phyloP scores from a whole-genome alignment of 163 green algal genomes.

The Chlorella variabilis region DNA sequence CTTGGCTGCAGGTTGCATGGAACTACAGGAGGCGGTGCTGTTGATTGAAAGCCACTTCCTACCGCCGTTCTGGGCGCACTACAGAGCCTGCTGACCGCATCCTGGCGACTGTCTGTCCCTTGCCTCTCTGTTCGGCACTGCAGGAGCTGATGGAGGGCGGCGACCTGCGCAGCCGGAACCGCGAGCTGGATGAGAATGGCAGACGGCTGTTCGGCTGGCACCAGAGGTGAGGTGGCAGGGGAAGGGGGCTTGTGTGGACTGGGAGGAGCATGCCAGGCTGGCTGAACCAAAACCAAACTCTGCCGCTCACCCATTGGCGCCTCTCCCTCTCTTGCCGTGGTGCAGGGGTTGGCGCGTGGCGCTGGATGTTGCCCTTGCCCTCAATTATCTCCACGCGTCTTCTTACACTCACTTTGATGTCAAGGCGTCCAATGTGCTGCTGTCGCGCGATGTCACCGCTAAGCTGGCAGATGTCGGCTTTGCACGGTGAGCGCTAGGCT shows the following conservation, averaged over 20 bases:
- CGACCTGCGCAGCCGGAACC: constrained; percentile 23
- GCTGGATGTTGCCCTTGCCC: constrained; percentile 40
- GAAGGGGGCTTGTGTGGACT: background rate
- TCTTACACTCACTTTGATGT: constrained; percentile 56
- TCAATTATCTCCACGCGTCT: constrained; percentile 44
- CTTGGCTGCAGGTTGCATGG: background rate
- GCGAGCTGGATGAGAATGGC: background rate
- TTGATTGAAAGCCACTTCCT: no score
- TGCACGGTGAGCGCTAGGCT: constrained; percentile 19
- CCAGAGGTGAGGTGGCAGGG: background rate
- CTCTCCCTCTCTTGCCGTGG: background rate
- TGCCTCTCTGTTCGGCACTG: no score
- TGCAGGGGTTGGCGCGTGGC: constrained; percentile 22
- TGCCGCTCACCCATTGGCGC: no score
- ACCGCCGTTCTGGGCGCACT: no score
- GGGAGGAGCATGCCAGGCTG: no score
- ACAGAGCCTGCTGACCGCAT: no score
- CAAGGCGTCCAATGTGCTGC: constrained; percentile 61
- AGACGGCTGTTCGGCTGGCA: constrained; percentile 20
- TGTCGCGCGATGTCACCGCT: constrained; percentile 57
- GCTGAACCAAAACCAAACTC: no score
- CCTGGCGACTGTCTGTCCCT: no score
- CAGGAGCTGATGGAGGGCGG: constrained; percentile 38
- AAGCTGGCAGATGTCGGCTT: constrained; percentile 64
- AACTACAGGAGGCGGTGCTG: no score